phyloP scores from a whole-genome alignment of 1,284 basidiomycete species.

The Sporisorium graminicola region DNA sequence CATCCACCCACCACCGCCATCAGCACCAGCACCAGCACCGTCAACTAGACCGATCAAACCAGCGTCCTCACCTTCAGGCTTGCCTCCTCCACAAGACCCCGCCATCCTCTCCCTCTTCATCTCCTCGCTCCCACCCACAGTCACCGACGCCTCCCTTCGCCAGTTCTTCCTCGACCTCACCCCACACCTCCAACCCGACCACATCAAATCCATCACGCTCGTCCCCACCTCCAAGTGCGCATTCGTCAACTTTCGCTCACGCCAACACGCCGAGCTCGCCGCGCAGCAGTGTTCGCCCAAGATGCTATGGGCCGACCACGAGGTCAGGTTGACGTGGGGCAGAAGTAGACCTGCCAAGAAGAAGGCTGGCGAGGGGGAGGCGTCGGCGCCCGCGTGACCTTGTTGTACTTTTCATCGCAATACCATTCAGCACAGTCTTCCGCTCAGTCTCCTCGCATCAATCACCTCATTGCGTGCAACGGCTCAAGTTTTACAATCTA shows the following conservation, averaged over 20 bases:
- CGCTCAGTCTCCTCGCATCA: too few relatives aligned
- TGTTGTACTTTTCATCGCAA: slow-evolving; percentile 13
- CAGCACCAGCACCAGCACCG: slow-evolving; percentile 72
- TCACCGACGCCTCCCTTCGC: slow-evolving; percentile 83
- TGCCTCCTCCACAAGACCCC: slow-evolving; percentile 88
- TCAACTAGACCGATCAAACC: slow-evolving; percentile 89
- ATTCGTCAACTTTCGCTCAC: slow-evolving; percentile 91
- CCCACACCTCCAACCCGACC: slow-evolving; percentile 72
- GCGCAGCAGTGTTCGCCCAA: slow-evolving; percentile 88
- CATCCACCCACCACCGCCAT: slow-evolving; percentile 73
- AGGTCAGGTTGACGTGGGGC: slow-evolving; percentile 86
- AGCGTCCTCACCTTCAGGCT: slow-evolving; percentile 82
- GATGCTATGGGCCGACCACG: slow-evolving; percentile 83
- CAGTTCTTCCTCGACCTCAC: slow-evolving; percentile 75
- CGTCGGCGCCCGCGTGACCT: neutral
- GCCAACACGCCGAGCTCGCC: slow-evolving; percentile 83
- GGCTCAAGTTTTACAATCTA: too few relatives aligned
- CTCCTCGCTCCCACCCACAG: slow-evolving; percentile 81
- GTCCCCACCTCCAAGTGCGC: slow-evolving; percentile 77
- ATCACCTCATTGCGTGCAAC: too few relatives aligned
- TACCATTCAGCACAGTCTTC: too few relatives aligned
- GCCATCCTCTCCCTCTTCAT: slow-evolving; percentile 90
- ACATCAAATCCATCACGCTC: slow-evolving; percentile 73
- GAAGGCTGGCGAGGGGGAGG: slow-evolving; percentile 9
- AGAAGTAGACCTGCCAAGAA: slow-evolving; percentile 61